These are phyloP conservation scores for Huiozyma naganishii DNA, from an alignment of 805 yeast species.

Conservation along the genomic window DNA sequence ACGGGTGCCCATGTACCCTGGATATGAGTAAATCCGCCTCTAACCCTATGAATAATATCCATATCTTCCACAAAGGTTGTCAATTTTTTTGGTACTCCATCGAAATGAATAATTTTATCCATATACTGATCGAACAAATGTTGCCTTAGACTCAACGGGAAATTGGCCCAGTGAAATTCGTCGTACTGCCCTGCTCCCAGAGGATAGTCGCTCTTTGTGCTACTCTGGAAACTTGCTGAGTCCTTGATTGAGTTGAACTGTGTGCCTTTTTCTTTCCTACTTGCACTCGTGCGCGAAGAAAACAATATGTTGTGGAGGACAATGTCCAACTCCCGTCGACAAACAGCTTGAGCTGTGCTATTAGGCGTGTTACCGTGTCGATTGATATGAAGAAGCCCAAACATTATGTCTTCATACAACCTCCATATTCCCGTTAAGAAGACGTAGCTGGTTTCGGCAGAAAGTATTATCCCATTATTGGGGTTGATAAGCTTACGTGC, in stretches of 20 bases:
- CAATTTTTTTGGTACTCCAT: constrained; percentile 7
- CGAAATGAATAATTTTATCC: constrained; percentile 5
- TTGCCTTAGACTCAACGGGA: constrained; percentile 11
- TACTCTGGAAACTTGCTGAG: not conserved
- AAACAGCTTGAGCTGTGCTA: not conserved
- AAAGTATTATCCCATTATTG: constrained; percentile 76
- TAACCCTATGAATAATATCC: constrained; percentile 45
- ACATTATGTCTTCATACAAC: constrained; percentile 26
- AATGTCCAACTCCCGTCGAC: not conserved
- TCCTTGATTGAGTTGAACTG: not conserved
- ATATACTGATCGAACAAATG: constrained; percentile 9
- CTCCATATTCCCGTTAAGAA: constrained; percentile 87
- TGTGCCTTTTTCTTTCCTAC: not conserved
- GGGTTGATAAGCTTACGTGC: constrained; percentile 14
- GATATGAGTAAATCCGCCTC: constrained; percentile 86
- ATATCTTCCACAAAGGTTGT: constrained; percentile 10
- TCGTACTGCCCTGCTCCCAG: constrained; percentile 7
- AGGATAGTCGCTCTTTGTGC: not conserved
- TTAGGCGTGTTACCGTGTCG: not conserved
- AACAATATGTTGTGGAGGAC: not conserved
- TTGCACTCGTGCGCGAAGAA: not conserved
- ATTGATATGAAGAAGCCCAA: constrained; percentile 10
- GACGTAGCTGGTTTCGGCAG: constrained; percentile 70
- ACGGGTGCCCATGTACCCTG: constrained; percentile 92
- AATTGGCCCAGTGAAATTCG: constrained; percentile 22